Conservation (phyloP, 2,329 filamentous ascomycete genomes). For the Arthrobotrys megalospora region DNA sequence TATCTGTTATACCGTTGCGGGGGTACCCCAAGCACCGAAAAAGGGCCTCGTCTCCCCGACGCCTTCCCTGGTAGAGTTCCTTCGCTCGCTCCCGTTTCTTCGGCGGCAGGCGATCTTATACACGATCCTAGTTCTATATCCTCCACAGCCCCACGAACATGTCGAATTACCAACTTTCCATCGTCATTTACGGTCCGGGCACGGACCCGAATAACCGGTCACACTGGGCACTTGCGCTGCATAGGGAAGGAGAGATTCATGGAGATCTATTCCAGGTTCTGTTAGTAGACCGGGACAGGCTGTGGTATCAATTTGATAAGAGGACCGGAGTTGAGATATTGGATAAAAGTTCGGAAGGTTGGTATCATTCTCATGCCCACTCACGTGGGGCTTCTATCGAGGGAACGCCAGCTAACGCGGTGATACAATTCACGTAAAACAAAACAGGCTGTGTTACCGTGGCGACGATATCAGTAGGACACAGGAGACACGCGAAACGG, state of each 20-base stretch:
- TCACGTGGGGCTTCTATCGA: neutral
- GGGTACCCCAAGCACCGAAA: conserved; percentile 22
- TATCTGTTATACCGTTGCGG: conserved; percentile 28
- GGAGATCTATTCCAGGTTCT: conserved; percentile 36
- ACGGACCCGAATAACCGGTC: conserved; percentile 32
- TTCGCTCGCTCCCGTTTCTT: neutral
- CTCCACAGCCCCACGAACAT: neutral
- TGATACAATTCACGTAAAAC: neutral
- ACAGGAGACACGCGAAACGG: conserved; percentile 20
- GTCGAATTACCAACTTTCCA: conserved; percentile 32
- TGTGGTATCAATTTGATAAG: conserved; percentile 34
- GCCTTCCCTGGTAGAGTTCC: conserved; percentile 20
- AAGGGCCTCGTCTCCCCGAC: conserved; percentile 18
- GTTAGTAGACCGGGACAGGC: conserved; percentile 24
- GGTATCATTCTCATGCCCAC: neutral
- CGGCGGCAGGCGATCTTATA: conserved; percentile 5
- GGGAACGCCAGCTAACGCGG: neutral
- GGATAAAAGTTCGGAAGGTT: conserved; percentile 33
- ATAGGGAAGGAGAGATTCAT: conserved; percentile 9
- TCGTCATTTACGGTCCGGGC: conserved; percentile 34
- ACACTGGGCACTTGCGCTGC: conserved; percentile 38
- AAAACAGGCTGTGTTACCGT: conserved; percentile 22
- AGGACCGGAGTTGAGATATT: conserved; percentile 28
- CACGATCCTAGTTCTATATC: neutral
- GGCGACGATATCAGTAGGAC: conserved; percentile 19